Conservation (phyloP, 2,329 filamentous ascomycete species). For the Lithohypha guttulata region DNA sequence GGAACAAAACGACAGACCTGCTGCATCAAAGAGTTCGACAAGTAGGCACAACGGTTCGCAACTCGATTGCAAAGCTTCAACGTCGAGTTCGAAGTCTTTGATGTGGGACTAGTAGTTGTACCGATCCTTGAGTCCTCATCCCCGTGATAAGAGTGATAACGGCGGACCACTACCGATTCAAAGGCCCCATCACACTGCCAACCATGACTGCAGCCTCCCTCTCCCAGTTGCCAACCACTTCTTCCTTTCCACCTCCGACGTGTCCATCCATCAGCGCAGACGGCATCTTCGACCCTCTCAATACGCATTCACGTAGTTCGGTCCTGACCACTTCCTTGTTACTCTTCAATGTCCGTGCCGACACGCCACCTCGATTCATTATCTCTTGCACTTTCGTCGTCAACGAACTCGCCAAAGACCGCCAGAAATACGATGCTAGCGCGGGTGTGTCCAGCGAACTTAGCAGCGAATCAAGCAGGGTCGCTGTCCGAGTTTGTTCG, state of each 20-base stretch:
- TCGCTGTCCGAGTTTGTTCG: conserved; percentile 22
- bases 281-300: conserved; percentile 62
- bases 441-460: conserved; percentile 75
- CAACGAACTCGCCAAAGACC: conserved; percentile 69
- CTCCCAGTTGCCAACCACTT: conserved; percentile 58
- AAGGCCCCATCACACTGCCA: conserved; percentile 60
- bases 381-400: conserved; percentile 74
- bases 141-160: no score
- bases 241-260: conserved; percentile 35
- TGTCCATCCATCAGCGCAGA: conserved; percentile 30
- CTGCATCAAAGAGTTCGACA: no score
- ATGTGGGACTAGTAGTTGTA: no score
- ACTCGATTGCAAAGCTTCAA: no score
- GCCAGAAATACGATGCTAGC: conserved; percentile 86
- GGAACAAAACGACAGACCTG: no score
- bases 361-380: conserved; percentile 67
- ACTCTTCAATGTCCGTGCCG: conserved; percentile 65
- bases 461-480: conserved; percentile 63
- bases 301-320: conserved; percentile 71
- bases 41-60: no score
- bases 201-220: conserved; percentile 93
- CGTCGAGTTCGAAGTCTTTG: no score
- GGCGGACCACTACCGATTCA: no score
- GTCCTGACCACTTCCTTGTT: conserved; percentile 67
- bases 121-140: no score